Percentiles rank a stretch among this genome's conserved stretches.
These are phyloP conservation scores for Prillingera fragicola DNA, from an alignment of 1,284 basidiomycete species.

Conservation along the genomic window DNA sequence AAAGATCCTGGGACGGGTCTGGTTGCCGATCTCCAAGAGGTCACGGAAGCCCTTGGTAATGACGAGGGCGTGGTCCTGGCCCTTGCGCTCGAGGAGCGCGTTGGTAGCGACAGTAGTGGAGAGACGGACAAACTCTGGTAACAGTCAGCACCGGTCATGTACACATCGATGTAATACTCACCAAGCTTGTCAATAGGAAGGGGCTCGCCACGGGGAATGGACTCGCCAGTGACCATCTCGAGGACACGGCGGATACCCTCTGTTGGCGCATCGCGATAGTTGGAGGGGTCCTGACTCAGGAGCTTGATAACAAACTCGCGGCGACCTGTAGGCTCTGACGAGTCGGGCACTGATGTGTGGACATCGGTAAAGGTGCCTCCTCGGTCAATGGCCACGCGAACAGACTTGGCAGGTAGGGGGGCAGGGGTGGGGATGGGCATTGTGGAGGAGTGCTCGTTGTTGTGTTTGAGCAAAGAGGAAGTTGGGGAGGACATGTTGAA, in stretches of 20 bases:
- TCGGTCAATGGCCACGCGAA: constrained; percentile 40
- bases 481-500: too few species aligned
- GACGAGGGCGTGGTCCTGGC: constrained; percentile 80
- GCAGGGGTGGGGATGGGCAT: constrained; percentile 21
- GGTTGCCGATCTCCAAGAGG: constrained; percentile 48
- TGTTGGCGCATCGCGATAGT: constrained; percentile 89
- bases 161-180: constrained; percentile 29
- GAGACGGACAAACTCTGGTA: constrained; percentile 85
- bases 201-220: constrained; percentile 41
- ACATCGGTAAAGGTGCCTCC: constrained; percentile 48
- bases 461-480: too few species aligned
- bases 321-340: constrained; percentile 8
- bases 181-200: constrained; percentile 71
- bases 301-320: constrained; percentile 53
- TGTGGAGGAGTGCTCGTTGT: background rate
- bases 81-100: constrained; percentile 88
- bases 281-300: constrained; percentile 71
- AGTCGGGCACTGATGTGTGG: constrained; percentile 27
- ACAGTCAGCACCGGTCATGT: constrained; percentile 7
- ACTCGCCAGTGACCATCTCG: constrained; percentile 62
- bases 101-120: constrained; percentile 95
- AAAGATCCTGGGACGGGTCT: constrained; percentile 42
- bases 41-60: constrained; percentile 56
- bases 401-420: constrained; percentile 39
- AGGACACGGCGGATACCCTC: constrained; percentile 81